Evolutionary conservation across 2,329 filamentous ascomycete species (phyloP).

Genomic region (Ilyonectria sp.): DNA sequence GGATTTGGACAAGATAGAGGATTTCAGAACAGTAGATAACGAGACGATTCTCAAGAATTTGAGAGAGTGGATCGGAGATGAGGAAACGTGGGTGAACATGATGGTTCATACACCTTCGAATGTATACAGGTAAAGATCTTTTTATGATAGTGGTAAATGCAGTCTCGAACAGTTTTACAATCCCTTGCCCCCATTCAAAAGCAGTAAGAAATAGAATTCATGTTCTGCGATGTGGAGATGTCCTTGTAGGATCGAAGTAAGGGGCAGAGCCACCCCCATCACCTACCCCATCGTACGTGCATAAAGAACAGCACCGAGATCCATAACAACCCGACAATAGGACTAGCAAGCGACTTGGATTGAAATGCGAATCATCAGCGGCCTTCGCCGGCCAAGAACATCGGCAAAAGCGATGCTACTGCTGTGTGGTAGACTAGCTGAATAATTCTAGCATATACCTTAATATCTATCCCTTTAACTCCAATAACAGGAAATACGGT

Average conservation of each 20-base stretch:
- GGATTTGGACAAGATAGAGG: conserved; percentile 5
- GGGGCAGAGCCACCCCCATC: too few species aligned
- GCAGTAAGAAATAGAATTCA: too few species aligned
- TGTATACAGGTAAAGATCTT: conserved; percentile 1
- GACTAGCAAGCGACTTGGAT: conserved; percentile 10
- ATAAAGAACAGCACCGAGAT: too few species aligned
- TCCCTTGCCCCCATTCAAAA: too few species aligned
- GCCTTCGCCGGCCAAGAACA: conserved; percentile 15
- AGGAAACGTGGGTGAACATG: conserved; percentile 8
- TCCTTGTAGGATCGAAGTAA: too few species aligned
- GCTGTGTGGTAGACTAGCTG: neutral
- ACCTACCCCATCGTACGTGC: too few species aligned
- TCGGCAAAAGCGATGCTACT: conserved; percentile 9
- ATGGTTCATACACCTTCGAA: conserved; percentile 4
- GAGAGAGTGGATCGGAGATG: conserved; percentile 11
- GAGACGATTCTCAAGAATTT: conserved; percentile 8
- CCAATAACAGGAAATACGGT: conserved; percentile 15
- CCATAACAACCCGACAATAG: neutral
- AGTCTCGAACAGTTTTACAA: too few species aligned
- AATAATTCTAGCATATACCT: conserved; percentile 7
- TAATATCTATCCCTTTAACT: conserved; percentile 12
- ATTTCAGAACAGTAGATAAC: conserved; percentile 10
- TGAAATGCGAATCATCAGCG: conserved; percentile 17
- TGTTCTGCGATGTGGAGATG: too few species aligned
- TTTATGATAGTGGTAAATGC: too few species aligned